phyloP scores from a whole-genome alignment of 768 basidiomycete species.

The Lactifluus piperatus region DNA sequence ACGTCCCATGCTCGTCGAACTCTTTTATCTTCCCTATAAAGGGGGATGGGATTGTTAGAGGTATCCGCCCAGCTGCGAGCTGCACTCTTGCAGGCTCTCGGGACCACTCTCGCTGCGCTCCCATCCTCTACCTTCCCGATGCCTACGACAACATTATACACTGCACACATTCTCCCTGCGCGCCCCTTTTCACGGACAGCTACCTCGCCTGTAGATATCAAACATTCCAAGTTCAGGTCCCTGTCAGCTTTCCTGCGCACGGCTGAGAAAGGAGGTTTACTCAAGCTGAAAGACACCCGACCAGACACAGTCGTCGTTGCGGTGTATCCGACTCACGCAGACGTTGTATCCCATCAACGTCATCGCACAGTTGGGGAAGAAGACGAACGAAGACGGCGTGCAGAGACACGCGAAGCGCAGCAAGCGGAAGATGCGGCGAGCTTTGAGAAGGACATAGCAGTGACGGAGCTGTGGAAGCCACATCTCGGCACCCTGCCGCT shows the following conservation, averaged over 20 bases:
- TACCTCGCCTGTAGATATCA: constrained; percentile 53
- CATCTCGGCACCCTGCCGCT: constrained; percentile 45
- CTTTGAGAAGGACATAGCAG: constrained; percentile 37
- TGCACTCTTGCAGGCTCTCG: constrained; percentile 61
- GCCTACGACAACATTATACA: constrained; percentile 66
- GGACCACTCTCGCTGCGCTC: constrained; percentile 37
- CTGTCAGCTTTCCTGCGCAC: constrained; percentile 72
- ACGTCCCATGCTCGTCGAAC: background rate
- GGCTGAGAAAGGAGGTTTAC: constrained; percentile 61
- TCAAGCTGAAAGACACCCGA: constrained; percentile 59
- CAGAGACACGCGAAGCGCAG: constrained; percentile 43
- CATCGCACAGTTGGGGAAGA: constrained; percentile 60
- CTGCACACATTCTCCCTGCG: constrained; percentile 65
- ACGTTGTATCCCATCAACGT: constrained; percentile 40
- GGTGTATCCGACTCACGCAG: constrained; percentile 49
- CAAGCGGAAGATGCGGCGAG: constrained; percentile 44
- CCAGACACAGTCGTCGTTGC: constrained; percentile 29
- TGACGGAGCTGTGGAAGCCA: constrained; percentile 74
- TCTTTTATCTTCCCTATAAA: background rate
- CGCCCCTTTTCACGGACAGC: constrained; percentile 56
- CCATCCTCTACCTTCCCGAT: constrained; percentile 61
- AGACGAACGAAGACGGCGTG: constrained; percentile 55
- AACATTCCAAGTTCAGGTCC: constrained; percentile 73
- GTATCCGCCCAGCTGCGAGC: constrained; percentile 48
- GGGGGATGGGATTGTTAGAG: constrained; percentile 28